phyloP scores from a whole-genome alignment of 73 alveolate genomes.

The Tetrahymena borealis region DNA sequence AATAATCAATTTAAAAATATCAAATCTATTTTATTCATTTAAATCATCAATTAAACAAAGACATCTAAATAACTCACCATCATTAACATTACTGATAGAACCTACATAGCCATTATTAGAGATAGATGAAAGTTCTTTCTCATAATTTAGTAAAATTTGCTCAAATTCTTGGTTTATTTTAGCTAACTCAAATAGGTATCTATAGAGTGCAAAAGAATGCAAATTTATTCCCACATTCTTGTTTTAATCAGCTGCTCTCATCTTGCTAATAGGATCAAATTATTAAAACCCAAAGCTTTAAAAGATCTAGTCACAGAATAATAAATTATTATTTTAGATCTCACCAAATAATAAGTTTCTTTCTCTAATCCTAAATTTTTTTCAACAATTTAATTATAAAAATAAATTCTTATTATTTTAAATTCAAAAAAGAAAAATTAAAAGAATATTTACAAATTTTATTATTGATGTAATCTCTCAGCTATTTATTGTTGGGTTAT shows the following conservation, averaged over 20 bases:
- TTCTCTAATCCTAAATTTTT: neutral
- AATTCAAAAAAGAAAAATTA: too few relatives aligned
- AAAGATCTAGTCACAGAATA: neutral
- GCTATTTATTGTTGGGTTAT: neutral
- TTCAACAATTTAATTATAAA: neutral
- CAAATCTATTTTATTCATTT: neutral
- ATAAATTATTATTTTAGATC: neutral
- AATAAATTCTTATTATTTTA: neutral
- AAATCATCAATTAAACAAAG: neutral
- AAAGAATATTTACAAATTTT: neutral
- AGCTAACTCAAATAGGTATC: neutral
- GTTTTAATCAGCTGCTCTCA: neutral
- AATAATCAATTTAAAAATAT: neutral
- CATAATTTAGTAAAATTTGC: neutral
- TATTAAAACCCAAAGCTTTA: neutral
- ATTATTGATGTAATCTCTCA: neutral
- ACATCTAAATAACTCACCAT: neutral
- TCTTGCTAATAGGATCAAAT: neutral
- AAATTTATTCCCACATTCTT: neutral
- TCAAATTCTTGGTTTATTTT: neutral
- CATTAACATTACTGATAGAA: neutral
- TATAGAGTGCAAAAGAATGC: neutral
- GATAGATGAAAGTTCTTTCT: neutral
- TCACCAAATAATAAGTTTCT: neutral
- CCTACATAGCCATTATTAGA: neutral